These are phyloP conservation scores for Microcyclospora tardicrescens DNA, from an alignment of 2,329 filamentous ascomycete species.

Conservation along the genomic window DNA sequence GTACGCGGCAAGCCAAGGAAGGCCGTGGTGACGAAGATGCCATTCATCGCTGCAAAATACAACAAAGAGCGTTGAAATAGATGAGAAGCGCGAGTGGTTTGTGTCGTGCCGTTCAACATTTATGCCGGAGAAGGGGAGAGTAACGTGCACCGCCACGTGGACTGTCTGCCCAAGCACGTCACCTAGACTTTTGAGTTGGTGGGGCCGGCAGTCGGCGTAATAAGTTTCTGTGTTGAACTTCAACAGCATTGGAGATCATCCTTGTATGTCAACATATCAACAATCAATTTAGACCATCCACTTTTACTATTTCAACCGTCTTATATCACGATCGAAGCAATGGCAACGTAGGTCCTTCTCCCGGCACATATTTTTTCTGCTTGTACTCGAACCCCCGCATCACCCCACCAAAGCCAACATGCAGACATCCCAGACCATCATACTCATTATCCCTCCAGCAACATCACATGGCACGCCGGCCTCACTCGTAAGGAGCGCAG, in stretches of 20 bases:
- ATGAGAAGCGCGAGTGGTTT: not conserved
- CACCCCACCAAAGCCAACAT: not conserved
- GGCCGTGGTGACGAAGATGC: slow-evolving; percentile 74
- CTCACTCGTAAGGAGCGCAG: slow-evolving; percentile 68
- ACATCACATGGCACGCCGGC: slow-evolving; percentile 81
- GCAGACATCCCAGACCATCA: not conserved
- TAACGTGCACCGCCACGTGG: too few relatives aligned
- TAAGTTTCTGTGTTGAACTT: too few relatives aligned
- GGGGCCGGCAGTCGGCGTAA: too few relatives aligned
- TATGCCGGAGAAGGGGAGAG: too few relatives aligned
- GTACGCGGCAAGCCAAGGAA: slow-evolving; percentile 65
- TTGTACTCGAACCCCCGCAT: too few relatives aligned
- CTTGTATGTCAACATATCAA: too few relatives aligned
- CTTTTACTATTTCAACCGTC: too few relatives aligned
- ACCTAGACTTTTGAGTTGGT: too few relatives aligned
- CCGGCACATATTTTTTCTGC: not conserved
- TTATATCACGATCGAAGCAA: not conserved
- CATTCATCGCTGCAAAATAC: slow-evolving; percentile 72
- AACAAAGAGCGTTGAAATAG: slow-evolving; percentile 31
- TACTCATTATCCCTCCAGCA: slow-evolving; percentile 39
- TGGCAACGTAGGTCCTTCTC: not conserved
- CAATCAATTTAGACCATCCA: too few relatives aligned
- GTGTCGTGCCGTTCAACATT: too few relatives aligned
- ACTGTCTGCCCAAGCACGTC: too few relatives aligned
- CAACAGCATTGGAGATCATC: too few relatives aligned